Base-by-base conservation (phyloP, 768 basidiomycete species). In the Kwoniella bestiolae region DNA sequence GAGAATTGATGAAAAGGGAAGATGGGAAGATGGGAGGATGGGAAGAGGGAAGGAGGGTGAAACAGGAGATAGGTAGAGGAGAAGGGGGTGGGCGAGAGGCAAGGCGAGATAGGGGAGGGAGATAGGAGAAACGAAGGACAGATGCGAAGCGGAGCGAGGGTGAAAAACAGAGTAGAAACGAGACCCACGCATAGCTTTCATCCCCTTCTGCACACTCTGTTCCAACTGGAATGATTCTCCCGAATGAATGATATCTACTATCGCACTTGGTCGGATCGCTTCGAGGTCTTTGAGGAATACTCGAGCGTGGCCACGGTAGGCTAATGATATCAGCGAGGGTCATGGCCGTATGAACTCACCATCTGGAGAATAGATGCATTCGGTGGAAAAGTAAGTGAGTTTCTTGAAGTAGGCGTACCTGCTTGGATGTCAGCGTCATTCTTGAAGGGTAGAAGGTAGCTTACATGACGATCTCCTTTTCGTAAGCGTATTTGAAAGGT, bases 321-420 rank as follows among this genome's bases (percentile, higher is more conserved):
- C 96, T 79, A 53, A 16, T 8, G 21, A 16, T 21, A 51, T 63
- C 16, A 67, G 59, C 32, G 7, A 16, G 29, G 31, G 18, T 44
- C 28, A 3, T 1, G 26, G 55, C 56, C 18, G 46, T 38, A 14
- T 16, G 8, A 14, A 72, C 79, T 18, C 26, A 80, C 80, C 81
- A 35, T 97, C 96, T 8, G 96, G 95, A 3, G 94, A 94, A 81
- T 99, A 99, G 72, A 98, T 97, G 80, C 96, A 99, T 79, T 99
- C 96, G 7, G 95, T 99, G 2, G 94, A 97, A 82, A 96, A 97
- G 81, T 99, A 99, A 77, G 97, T 94, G 23, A 99, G 85, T 82
- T 97, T 96, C 84, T 95, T 97, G 85, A 97, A 97, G 82, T 99
- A 97, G 8, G 95, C 95, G 80, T 98, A 97, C 92, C 92, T 94